Conservation (phyloP, 129 eudicot genomes). For the Glebionis coronaria region DNA sequence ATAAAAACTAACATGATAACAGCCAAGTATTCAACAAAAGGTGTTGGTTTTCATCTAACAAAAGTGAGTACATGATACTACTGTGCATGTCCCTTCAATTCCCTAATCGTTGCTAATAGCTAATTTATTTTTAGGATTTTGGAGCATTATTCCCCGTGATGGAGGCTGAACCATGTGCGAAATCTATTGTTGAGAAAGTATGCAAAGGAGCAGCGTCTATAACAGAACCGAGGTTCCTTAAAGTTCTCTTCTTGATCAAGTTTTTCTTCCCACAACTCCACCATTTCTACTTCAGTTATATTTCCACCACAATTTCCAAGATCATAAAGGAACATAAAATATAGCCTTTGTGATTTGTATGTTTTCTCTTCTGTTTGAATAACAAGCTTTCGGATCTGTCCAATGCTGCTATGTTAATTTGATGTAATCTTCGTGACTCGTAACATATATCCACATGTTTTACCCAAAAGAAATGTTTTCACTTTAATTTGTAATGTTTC, state of each 20-base stretch:
- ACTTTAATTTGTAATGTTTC: no score
- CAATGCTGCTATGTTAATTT: no score
- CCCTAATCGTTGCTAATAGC: background rate
- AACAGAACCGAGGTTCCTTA: conserved; percentile 26
- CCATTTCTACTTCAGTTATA: no score
- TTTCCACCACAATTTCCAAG: background rate
- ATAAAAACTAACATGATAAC: conserved; percentile 27
- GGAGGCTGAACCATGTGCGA: conserved; percentile 31
- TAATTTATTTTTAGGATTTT: conserved; percentile 15
- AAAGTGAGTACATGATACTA: conserved; percentile 2
- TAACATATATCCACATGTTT: no score
- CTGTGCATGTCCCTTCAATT: background rate
- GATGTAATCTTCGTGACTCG: no score
- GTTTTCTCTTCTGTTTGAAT: no score
- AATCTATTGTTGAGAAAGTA: conserved; percentile 28
- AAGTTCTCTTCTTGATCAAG: conserved; percentile 27
- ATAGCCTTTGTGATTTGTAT: no score
- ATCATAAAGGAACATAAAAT: no score
- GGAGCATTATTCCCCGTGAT: conserved; percentile 8
- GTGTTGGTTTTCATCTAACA: conserved; percentile 13
- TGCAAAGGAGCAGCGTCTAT: conserved; percentile 35
- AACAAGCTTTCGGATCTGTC: no score
- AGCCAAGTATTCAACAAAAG: conserved; percentile 19
- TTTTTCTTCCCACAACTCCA: conserved; percentile 35
- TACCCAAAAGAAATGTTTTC: no score